Conservation (phyloP, 805 yeast species). For the Lipomyces oligophaga region DNA sequence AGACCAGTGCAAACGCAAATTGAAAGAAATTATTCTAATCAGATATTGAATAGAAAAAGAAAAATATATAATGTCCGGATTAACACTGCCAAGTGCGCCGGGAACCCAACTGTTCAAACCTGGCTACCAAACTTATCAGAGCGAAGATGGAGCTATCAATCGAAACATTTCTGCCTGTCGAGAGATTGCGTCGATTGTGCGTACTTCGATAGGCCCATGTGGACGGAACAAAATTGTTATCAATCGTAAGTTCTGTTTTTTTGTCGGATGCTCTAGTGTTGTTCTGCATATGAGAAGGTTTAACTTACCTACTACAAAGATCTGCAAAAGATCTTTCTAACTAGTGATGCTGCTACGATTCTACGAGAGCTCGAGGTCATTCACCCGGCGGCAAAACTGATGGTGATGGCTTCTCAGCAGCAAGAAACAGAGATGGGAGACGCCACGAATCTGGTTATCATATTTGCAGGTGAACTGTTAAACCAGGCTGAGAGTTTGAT, state of each 20-base stretch:
- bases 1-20: too few species aligned
- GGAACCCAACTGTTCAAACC: conserved; percentile 91
- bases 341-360: conserved; percentile 98
- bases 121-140: conserved; percentile 82
- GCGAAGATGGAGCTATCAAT: conserved; percentile 90
- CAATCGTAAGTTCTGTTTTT: conserved; percentile 44
- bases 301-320: conserved; percentile 32
- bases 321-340: conserved; percentile 78
- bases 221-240: conserved; percentile 96
- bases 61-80: conserved; percentile 56
- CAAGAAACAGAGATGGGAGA: conserved; percentile 98
- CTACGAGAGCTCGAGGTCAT: conserved; percentile 87
- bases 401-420: conserved; percentile 95
- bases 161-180: conserved; percentile 92
- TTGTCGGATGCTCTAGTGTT: too few species aligned
- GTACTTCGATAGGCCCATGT: conserved; percentile 95
- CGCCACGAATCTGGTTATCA: conserved; percentile 84
- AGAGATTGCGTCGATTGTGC: conserved; percentile 85
- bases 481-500: conserved; percentile 81
- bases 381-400: conserved; percentile 94
- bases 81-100: conserved; percentile 88
- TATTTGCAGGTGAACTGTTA: conserved; percentile 88
- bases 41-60: too few species aligned
- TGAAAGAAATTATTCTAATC: too few species aligned
- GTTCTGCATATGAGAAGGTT: background rate